phyloP scores from a whole-genome alignment of 768 basidiomycete genomes.

The Podaxis pistillaris region DNA sequence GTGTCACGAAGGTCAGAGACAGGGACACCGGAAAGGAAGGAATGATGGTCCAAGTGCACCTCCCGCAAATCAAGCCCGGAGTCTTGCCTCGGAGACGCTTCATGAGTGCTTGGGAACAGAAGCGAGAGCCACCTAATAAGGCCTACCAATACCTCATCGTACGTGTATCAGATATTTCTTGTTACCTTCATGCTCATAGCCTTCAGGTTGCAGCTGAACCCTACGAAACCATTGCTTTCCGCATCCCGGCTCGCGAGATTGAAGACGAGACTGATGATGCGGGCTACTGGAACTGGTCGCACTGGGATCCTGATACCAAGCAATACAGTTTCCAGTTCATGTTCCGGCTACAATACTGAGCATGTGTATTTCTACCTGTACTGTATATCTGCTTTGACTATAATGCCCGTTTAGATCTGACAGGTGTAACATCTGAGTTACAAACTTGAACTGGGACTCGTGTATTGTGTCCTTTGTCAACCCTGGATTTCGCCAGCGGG shows the following conservation, averaged over 20 bases:
- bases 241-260: slow-evolving; percentile 95
- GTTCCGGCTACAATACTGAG: slow-evolving; percentile 64
- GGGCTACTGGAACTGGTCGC: slow-evolving; percentile 95
- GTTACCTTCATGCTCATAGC: slow-evolving; percentile 24
- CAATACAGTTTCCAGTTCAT: slow-evolving; percentile 98
- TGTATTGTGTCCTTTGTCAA: too few species aligned
- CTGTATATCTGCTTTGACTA: neutral
- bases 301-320: slow-evolving; percentile 99
- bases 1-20: slow-evolving; percentile 96
- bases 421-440: neutral
- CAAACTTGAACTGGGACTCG: too few species aligned
- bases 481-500: too few species aligned
- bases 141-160: slow-evolving; percentile 98
- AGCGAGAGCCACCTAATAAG: slow-evolving; percentile 91
- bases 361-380: slow-evolving; percentile 1
- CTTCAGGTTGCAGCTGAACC: slow-evolving; percentile 95
- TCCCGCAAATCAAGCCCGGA: slow-evolving; percentile 89
- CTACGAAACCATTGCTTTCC: slow-evolving; percentile 99
- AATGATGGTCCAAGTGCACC: slow-evolving; percentile 95
- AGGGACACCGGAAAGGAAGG: slow-evolving; percentile 89
- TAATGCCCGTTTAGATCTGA: slow-evolving; percentile 10
- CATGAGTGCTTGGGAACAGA: slow-evolving; percentile 99
- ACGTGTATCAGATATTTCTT: slow-evolving; percentile 33
- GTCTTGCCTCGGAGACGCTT: slow-evolving; percentile 85
- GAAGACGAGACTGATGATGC: slow-evolving; percentile 93